A percentile compares a stretch with the other conserved stretches of the same genome.
Conservation (phyloP, 106 monocot genomes). For the Platanthera zijinensis region DNA sequence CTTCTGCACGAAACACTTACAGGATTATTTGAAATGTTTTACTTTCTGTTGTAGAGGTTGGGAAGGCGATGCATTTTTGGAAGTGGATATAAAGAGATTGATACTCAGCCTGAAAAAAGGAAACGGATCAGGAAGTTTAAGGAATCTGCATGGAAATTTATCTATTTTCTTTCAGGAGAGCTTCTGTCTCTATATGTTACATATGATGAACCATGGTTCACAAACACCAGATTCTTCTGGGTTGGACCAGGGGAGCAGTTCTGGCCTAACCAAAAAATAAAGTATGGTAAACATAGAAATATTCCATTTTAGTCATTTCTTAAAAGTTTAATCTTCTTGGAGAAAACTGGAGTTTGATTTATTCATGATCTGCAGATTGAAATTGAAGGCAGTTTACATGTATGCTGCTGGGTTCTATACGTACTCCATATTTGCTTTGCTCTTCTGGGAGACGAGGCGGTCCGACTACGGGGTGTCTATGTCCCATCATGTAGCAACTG, state of each 20-base stretch:
- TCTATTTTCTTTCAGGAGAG: conserved; percentile 81
- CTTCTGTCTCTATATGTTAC: conserved; percentile 63
- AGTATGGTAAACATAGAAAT: conserved; percentile 34
- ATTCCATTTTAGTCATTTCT: background rate
- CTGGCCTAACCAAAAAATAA: conserved; percentile 85
- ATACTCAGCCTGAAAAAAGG: conserved; percentile 39
- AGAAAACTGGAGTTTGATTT: background rate
- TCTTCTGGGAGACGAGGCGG: conserved; percentile 95
- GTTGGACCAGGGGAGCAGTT: conserved; percentile 81
- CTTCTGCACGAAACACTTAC: background rate
- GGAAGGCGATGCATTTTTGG: conserved; percentile 52
- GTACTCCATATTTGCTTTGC: conserved; percentile 85
- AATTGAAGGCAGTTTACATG: conserved; percentile 80
- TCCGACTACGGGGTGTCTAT: conserved; percentile 87
- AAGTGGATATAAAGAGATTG: conserved; percentile 36
- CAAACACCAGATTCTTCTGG: conserved; percentile 75
- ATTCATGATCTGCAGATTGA: conserved; percentile 37
- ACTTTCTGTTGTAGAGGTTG: conserved; percentile 27
- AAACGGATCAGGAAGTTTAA: conserved; percentile 83
- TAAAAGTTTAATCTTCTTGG: background rate
- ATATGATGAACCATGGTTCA: conserved; percentile 87
- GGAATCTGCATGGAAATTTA: conserved; percentile 91
- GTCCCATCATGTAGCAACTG: conserved; percentile 84
- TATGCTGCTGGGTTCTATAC: conserved; percentile 88
- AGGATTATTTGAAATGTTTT: background rate